Conservation (phyloP, 306 rosid species). For the Abrus pulchellus region DNA sequence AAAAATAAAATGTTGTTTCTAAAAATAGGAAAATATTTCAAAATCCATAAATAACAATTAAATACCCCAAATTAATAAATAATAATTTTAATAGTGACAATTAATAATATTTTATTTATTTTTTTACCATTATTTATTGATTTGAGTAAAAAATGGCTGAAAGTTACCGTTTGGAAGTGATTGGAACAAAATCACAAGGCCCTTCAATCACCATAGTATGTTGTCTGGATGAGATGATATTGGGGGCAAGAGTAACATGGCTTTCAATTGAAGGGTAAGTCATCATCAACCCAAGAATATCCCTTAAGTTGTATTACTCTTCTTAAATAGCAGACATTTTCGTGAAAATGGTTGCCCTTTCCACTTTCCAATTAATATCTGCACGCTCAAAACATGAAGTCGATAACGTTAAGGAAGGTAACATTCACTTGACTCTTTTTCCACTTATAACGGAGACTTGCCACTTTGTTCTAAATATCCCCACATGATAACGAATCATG, state of each 20-base stretch:
- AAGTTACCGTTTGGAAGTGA: not conserved
- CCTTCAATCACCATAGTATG: slow-evolving; percentile 11
- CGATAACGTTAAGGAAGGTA: slow-evolving; percentile 30
- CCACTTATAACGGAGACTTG: not conserved
- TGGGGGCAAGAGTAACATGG: slow-evolving; percentile 91
- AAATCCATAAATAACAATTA: no score
- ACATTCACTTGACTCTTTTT: slow-evolving; percentile 33
- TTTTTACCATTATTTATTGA: no score
- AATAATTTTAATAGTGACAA: no score
- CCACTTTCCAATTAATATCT: slow-evolving; percentile 56
- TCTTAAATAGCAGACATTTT: slow-evolving; percentile 41
- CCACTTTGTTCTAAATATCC: not conserved
- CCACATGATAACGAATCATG: not conserved
- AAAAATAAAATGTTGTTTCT: no score
- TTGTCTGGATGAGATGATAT: slow-evolving; percentile 50
- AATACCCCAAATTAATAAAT: no score
- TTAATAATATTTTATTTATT: no score
- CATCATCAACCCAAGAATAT: slow-evolving; percentile 64
- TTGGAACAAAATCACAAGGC: not conserved
- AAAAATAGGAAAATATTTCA: no score
- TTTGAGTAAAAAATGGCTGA: not conserved
- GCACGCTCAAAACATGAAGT: slow-evolving; percentile 70
- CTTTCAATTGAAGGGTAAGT: slow-evolving; percentile 66
- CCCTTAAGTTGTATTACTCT: slow-evolving; percentile 50
- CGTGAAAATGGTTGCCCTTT: slow-evolving; percentile 57